Evolutionary conservation across 2,329 filamentous ascomycete genomes (phyloP).

Genomic region (Waltergamsia citrina): DNA sequence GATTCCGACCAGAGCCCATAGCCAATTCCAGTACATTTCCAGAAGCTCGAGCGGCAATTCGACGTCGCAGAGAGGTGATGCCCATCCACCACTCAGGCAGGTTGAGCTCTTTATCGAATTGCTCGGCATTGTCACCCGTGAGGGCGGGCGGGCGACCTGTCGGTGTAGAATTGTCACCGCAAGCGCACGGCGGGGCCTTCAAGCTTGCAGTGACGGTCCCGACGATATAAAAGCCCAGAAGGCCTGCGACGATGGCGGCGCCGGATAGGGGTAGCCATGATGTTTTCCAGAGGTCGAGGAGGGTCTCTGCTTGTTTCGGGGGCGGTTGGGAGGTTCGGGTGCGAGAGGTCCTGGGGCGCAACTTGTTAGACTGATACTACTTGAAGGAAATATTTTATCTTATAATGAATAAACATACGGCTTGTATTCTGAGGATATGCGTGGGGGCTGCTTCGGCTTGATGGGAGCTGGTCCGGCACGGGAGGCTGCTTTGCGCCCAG

Average conservation of each 20-base stretch:
- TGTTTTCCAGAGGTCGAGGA: conserved; percentile 24
- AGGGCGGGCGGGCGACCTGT: conserved; percentile 40
- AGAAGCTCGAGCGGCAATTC: conserved; percentile 34
- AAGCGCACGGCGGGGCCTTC: conserved; percentile 12
- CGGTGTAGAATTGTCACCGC: conserved; percentile 24
- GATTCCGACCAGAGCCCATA: conserved; percentile 52
- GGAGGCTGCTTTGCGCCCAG: conserved; percentile 3
- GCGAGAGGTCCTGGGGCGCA: no score
- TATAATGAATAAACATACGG: no score
- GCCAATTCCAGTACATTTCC: conserved; percentile 55
- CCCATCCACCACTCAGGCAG: conserved; percentile 48
- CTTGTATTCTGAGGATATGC: conserved; percentile 4
- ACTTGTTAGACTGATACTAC: no score
- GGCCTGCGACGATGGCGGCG: conserved; percentile 31
- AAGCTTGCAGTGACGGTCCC: conserved; percentile 24
- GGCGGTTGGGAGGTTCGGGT: conserved; percentile 10
- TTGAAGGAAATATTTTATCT: no score
- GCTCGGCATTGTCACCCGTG: conserved; percentile 34
- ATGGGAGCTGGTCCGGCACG: no score
- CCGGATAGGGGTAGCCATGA: conserved; percentile 35
- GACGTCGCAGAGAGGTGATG: conserved; percentile 38
- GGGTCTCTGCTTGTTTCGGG: conserved; percentile 18
- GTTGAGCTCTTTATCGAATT: conserved; percentile 51
- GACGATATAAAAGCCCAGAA: conserved; percentile 37
- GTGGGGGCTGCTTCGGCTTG: conserved; percentile 1